Evolutionary conservation across 164 flowering plant genomes (phyloP).

Genomic region (Chimonanthus salicifolius): DNA sequence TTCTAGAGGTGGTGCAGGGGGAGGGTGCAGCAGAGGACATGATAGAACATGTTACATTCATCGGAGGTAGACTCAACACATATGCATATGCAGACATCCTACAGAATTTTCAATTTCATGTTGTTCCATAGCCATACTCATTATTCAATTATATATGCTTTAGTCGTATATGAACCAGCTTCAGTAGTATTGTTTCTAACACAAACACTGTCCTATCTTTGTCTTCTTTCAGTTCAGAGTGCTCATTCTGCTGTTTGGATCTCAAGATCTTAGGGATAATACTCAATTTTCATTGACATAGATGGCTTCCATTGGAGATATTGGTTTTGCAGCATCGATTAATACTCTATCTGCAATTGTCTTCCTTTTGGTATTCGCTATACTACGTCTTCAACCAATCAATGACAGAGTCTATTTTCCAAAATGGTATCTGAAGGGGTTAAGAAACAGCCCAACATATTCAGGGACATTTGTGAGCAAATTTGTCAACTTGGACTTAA

Average conservation of each 20-base stretch:
- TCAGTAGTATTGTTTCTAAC: too few species aligned
- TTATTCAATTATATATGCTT: too few species aligned
- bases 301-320: conserved; percentile 73
- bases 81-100: too few species aligned
- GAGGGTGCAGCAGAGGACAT: too few species aligned
- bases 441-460: conserved; percentile 61
- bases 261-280: not conserved
- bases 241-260: not conserved
- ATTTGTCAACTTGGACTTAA: conserved; percentile 65
- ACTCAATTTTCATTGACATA: conserved; percentile 7
- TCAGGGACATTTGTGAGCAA: conserved; percentile 50
- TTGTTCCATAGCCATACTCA: too few species aligned
- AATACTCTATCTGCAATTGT: conserved; percentile 59
- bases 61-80: too few species aligned
- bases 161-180: too few species aligned
- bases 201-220: too few species aligned
- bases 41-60: too few species aligned
- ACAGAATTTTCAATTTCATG: too few species aligned
- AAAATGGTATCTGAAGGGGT: conserved; percentile 85
- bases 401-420: conserved; percentile 94
- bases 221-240: not conserved
- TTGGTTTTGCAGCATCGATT: conserved; percentile 54
- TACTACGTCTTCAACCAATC: conserved; percentile 75
- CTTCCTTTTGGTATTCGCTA: conserved; percentile 74
- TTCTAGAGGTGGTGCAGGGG: too few species aligned